Percentiles rank a stretch among this genome's conserved stretches.
Evolutionary conservation across 2,329 filamentous ascomycete species (phyloP).

Genomic region (Aspergillus pseudoterreus): DNA sequence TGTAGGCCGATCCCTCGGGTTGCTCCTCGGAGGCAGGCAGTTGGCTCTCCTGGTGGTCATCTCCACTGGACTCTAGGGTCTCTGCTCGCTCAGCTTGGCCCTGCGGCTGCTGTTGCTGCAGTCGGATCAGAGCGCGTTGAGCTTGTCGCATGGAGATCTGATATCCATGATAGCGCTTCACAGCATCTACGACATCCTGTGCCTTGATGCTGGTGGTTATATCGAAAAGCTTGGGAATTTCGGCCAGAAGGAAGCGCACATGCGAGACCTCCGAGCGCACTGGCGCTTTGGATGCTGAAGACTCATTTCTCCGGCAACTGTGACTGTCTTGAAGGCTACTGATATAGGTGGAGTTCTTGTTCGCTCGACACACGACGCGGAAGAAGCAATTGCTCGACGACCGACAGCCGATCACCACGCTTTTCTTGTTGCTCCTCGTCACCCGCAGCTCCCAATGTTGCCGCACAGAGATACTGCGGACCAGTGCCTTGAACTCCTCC

Average conservation of each 20-base stretch:
- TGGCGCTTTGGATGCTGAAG: conserved; percentile 28
- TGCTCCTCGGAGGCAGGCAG: conserved; percentile 24
- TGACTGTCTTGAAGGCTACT: conserved; percentile 38
- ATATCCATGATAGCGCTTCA: conserved; percentile 40
- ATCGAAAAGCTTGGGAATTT: conserved; percentile 40
- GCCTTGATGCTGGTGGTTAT: conserved; percentile 34
- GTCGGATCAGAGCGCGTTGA: conserved; percentile 34
- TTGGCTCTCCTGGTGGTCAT: conserved; percentile 23
- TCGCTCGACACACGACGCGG: conserved; percentile 38
- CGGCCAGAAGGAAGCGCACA: conserved; percentile 35
- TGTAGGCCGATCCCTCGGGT: conserved; percentile 23
- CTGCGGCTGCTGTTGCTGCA: conserved; percentile 28
- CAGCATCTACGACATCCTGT: conserved; percentile 38
- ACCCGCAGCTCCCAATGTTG: conserved; percentile 41
- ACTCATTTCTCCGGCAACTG: conserved; percentile 31
- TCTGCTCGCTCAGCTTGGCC: conserved; percentile 20
- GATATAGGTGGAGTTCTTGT: conserved; percentile 39
- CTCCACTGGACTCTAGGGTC: conserved; percentile 21
- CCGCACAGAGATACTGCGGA: conserved; percentile 38
- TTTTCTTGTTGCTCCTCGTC: conserved; percentile 39
- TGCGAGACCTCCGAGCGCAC: conserved; percentile 39
- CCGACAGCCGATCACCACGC: conserved; percentile 39
- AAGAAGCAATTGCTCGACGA: conserved; percentile 37
- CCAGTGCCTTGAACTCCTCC: conserved; percentile 37
- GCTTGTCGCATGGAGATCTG: conserved; percentile 39